Conservation (phyloP, 2,329 filamentous ascomycete species). For the Epichloe amarillans region DNA sequence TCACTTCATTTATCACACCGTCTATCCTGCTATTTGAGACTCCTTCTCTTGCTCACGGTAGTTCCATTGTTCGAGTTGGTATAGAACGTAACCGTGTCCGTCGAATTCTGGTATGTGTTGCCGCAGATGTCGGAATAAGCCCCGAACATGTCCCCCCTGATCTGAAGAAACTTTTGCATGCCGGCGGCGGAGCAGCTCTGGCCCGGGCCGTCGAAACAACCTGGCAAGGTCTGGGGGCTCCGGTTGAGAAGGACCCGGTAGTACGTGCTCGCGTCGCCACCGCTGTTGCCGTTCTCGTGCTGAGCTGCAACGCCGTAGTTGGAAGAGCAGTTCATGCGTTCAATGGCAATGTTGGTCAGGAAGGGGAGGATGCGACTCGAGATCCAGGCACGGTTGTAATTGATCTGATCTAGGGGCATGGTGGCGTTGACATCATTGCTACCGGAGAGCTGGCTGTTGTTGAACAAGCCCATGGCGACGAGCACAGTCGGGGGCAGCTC, state of each 20-base stretch:
- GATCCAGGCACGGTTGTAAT: conserved; percentile 49
- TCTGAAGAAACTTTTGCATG: conserved; percentile 25
- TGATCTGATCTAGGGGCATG: conserved; percentile 50
- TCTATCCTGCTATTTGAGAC: background rate
- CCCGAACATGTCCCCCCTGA: conserved; percentile 23
- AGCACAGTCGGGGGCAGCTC: conserved; percentile 54
- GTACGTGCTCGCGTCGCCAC: conserved; percentile 13
- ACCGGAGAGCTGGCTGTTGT: conserved; percentile 45
- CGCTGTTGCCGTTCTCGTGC: background rate
- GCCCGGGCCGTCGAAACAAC: conserved; percentile 30
- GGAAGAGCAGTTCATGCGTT: conserved; percentile 43
- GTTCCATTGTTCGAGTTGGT: conserved; percentile 15
- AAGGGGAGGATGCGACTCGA: conserved; percentile 52
- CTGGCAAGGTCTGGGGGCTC: conserved; percentile 27
- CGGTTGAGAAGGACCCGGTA: conserved; percentile 32
- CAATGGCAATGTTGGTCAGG: conserved; percentile 51
- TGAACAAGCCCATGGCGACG: conserved; percentile 56
- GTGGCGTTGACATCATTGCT: conserved; percentile 43
- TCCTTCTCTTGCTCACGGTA: conserved; percentile 2
- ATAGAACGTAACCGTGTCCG: conserved; percentile 23
- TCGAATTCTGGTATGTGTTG: conserved; percentile 21
- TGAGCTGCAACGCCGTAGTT: background rate
- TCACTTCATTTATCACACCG: background rate
- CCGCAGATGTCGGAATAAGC: conserved; percentile 28
- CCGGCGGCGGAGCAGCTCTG: conserved; percentile 27